phyloP scores from a whole-genome alignment of 2,329 filamentous ascomycete genomes.

The Arthrinium phaeospermum region DNA sequence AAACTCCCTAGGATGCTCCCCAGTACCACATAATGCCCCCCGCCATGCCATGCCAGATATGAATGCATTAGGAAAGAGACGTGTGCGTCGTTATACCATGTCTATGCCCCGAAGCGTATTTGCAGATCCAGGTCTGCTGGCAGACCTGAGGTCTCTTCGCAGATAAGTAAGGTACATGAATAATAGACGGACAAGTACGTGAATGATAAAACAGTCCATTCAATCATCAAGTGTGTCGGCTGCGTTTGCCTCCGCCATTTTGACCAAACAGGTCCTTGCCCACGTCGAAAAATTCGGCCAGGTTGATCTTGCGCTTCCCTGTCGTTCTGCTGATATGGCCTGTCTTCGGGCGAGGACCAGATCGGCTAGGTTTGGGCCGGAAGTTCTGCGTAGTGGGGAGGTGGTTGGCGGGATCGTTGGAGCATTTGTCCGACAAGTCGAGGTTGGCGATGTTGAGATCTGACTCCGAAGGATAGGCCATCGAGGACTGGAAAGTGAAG shows the following conservation, averaged over 20 bases:
- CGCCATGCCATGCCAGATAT: slow-evolving; percentile 21
- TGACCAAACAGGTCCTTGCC: slow-evolving; percentile 64
- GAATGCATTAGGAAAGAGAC: slow-evolving; percentile 12
- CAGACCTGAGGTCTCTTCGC: not conserved
- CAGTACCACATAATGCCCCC: slow-evolving; percentile 17
- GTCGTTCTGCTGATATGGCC: slow-evolving; percentile 65
- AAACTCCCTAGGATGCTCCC: slow-evolving; percentile 23
- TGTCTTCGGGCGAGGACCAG: slow-evolving; percentile 33
- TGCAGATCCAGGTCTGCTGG: not conserved
- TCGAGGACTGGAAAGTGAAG: slow-evolving; percentile 73
- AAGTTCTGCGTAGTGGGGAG: slow-evolving; percentile 37
- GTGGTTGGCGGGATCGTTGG: slow-evolving; percentile 43
- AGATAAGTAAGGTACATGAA: not conserved
- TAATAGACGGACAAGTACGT: not conserved
- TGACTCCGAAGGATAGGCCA: slow-evolving; percentile 62
- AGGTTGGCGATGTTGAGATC: slow-evolving; percentile 68
- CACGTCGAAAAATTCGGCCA: slow-evolving; percentile 77
- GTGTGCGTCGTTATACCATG: slow-evolving; percentile 16
- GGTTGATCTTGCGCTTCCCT: slow-evolving; percentile 76
- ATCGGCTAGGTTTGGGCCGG: slow-evolving; percentile 32
- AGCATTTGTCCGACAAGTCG: slow-evolving; percentile 58
- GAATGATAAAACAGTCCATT: not conserved
- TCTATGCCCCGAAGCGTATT: not conserved
- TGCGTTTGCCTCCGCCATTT: slow-evolving; percentile 53
- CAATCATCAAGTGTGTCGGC: slow-evolving; percentile 49